Percentiles rank a stretch among this genome's conserved stretches.
These are phyloP conservation scores for Monosporascus cannonballus DNA, from an alignment of 2,329 filamentous ascomycete genomes.

Conservation along the genomic window DNA sequence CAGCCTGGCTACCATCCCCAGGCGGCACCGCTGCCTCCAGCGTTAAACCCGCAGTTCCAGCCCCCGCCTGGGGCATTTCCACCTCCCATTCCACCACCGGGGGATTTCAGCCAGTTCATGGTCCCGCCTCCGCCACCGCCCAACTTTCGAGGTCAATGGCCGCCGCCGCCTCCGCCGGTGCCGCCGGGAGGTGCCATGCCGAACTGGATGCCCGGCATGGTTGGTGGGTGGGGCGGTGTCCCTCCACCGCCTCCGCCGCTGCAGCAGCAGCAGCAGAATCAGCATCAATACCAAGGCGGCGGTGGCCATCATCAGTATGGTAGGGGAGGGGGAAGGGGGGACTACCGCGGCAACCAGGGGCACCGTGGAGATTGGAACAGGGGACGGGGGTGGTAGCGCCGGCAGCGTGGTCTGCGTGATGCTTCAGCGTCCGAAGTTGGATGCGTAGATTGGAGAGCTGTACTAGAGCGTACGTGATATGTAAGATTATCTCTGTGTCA, in stretches of 20 bases:
- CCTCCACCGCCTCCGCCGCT: slow-evolving; percentile 19
- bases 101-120: slow-evolving; percentile 17
- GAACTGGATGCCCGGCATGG: slow-evolving; percentile 15
- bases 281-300: slow-evolving; percentile 11
- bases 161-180: slow-evolving; percentile 16
- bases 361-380: slow-evolving; percentile 21
- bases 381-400: slow-evolving; percentile 17
- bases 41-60: slow-evolving; percentile 15
- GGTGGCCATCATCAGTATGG: slow-evolving; percentile 22
- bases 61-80: slow-evolving; percentile 1
- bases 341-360: slow-evolving; percentile 22
- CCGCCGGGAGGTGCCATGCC: slow-evolving; percentile 15
- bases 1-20: slow-evolving; percentile 8
- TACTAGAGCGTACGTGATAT: not conserved
- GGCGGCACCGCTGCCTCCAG: slow-evolving; percentile 1
- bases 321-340: slow-evolving; percentile 21
- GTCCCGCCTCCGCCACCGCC: slow-evolving; percentile 22
- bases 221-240: slow-evolving; percentile 12
- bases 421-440: not conserved
- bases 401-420: not conserved
- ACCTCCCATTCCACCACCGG: slow-evolving; percentile 14
- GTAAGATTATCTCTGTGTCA: not conserved
- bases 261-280: slow-evolving; percentile 7
- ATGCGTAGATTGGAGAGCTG: not conserved
- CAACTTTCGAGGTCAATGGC: slow-evolving; percentile 17